These are phyloP conservation scores for Rhizophagus sp. DNA, from an alignment of 192 early-diverging fungal species.

Conservation along the genomic window DNA sequence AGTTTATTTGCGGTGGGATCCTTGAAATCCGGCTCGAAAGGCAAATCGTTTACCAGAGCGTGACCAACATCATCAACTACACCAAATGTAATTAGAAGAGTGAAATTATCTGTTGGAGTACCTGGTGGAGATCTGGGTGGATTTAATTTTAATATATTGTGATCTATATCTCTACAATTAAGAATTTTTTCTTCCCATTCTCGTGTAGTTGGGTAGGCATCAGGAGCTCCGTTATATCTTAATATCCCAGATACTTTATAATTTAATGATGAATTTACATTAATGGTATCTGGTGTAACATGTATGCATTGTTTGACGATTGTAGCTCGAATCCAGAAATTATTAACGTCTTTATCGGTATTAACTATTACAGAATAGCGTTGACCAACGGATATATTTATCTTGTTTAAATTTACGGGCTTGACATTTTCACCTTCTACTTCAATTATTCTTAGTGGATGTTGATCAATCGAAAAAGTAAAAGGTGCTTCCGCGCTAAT, in stretches of 20 bases:
- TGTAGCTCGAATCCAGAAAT: constrained; percentile 31
- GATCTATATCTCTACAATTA: constrained; percentile 37
- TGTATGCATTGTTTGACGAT: not conserved
- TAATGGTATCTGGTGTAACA: no score
- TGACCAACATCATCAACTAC: not conserved
- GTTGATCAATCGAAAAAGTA: constrained; percentile 75
- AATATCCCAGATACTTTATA: not conserved
- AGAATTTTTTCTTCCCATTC: not conserved
- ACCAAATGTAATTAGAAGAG: constrained; percentile 19
- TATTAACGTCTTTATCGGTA: not conserved
- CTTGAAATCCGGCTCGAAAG: constrained; percentile 64
- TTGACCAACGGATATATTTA: constrained; percentile 42
- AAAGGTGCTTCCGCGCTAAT: constrained; percentile 45
- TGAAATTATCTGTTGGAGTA: not conserved
- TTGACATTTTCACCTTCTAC: constrained; percentile 63
- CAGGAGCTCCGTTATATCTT: not conserved
- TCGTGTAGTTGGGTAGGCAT: constrained; percentile 22
- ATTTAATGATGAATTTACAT: constrained; percentile 35
- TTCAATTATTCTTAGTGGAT: constrained; percentile 73
- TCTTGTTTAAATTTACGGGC: constrained; percentile 30
- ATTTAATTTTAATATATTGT: constrained; percentile 34
- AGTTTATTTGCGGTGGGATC: constrained; percentile 71
- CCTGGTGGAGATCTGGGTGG: constrained; percentile 6
- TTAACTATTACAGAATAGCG: constrained; percentile 29
- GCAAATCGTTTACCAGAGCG: not conserved